Evolutionary conservation across 148 eudicot species (phyloP).

Genomic region (Drosera capensis): DNA sequence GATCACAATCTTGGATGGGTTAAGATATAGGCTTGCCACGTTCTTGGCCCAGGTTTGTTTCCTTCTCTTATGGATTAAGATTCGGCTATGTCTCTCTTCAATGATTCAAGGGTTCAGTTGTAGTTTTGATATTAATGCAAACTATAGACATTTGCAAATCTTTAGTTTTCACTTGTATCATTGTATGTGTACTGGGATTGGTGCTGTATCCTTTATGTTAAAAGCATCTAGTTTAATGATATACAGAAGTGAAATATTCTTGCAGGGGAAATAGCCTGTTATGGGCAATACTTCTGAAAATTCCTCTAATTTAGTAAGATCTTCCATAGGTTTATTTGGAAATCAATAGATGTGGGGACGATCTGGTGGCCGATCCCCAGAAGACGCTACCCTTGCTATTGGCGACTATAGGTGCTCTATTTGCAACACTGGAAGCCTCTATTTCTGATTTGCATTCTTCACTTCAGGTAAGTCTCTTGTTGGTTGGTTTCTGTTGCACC

Average conservation of each 20-base stretch:
- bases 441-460: constrained; percentile 47
- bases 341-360: constrained; percentile 59
- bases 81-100: too few species aligned
- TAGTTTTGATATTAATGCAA: too few species aligned
- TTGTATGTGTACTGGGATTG: too few species aligned
- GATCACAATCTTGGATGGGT: constrained; percentile 48
- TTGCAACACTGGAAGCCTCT: constrained; percentile 62
- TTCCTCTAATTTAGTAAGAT: constrained; percentile 2
- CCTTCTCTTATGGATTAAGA: background rate
- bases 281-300: too few species aligned
- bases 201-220: too few species aligned
- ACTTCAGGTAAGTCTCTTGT: constrained; percentile 43
- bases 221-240: too few species aligned
- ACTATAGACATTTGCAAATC: too few species aligned
- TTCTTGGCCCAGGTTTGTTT: constrained; percentile 76
- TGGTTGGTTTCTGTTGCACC: too few species aligned
- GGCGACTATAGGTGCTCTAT: constrained; percentile 39
- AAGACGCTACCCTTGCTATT: constrained; percentile 51
- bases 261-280: too few species aligned
- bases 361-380: constrained; percentile 53
- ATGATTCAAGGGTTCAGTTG: too few species aligned
- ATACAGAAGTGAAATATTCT: too few species aligned
- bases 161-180: too few species aligned
- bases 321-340: constrained; percentile 57
- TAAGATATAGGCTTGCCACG: constrained; percentile 57